Base-by-base conservation (phyloP, 179 eudicot genomes). In the Corrigiola litoralis region DNA sequence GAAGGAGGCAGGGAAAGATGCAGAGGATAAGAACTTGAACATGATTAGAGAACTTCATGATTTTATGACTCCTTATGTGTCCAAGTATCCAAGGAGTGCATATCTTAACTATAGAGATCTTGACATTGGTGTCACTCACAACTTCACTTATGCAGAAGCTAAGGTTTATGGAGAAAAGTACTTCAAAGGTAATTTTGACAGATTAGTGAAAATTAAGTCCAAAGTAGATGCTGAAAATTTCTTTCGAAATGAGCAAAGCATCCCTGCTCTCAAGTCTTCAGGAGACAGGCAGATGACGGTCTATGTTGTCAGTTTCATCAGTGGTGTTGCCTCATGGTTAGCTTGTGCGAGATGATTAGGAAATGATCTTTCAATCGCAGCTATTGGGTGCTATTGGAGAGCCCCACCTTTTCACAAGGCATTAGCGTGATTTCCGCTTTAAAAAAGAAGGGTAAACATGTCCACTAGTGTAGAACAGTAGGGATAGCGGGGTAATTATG, bases 61-160 rank as follows among this genome's bases (percentile, higher is more conserved):
- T 25, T 69, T 61, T 25, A 69, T 69, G 73, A 61, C 61, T 12
- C 73, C 73, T 28, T 69, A 61, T 61, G 73, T 69, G 46, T 69
- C 73, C 28, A 33, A 32, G 11, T 61, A 49, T n/a, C 73, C 73
- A 16, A 69, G 67, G 45, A 55, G 67, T 4, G 61, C 73, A 52
- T 69, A 51, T 40, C 67, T 70, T 12, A 70, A 70, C 33, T 70
- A 69, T 61, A 69, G 73, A 29, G 73, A 61, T 33, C 24, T 70
- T 54, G 74, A 70, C 34, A 70, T 70, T 55, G 74, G 74, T 55
- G 49, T 70, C 6, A 36, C 37, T 27, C 49, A 63, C 11, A 63
- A 63, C 14, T 70, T 58, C 31, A 54, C 57, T 50, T 70, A 70
- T 40, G 37, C 54, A 70, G 68, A 70, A 63, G 68, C 63, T n/a